phyloP scores from a whole-genome alignment of 1,139 yeast genomes.

The Pichia sp. region DNA sequence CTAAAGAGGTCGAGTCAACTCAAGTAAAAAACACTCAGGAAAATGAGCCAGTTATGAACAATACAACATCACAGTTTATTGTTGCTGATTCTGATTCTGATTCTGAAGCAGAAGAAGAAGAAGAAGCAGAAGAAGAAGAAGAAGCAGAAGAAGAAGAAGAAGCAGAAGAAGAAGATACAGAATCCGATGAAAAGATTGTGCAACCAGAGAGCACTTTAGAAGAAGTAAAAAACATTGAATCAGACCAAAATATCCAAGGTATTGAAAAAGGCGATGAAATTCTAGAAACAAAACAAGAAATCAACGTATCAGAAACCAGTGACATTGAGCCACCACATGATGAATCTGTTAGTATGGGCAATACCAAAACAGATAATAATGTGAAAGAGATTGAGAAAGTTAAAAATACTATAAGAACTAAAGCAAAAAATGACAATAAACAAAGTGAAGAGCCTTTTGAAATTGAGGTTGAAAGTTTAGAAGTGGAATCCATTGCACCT shows the following conservation, averaged over 20 bases:
- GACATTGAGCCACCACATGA: too few relatives aligned
- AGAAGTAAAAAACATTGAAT: too few relatives aligned
- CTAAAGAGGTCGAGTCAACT: neutral
- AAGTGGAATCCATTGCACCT: neutral
- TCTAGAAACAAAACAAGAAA: too few relatives aligned
- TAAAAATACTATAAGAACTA: too few relatives aligned
- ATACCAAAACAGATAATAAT: neutral
- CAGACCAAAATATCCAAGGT: too few relatives aligned
- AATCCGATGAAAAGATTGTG: neutral
- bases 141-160: neutral
- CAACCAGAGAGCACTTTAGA: neutral
- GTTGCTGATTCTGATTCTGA: conserved; percentile 5
- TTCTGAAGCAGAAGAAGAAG: neutral
- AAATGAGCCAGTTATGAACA: neutral
- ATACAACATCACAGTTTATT: conserved; percentile 1
- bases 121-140: neutral
- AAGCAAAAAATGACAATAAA: neutral
- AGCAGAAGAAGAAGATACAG: too few relatives aligned
- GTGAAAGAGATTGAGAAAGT: too few relatives aligned
- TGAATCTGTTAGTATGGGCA: too few relatives aligned
- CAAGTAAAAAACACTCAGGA: neutral
- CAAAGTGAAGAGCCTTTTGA: neutral
- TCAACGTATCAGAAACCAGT: too few relatives aligned
- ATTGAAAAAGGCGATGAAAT: too few relatives aligned
- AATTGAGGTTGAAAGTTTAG: neutral